Conservation (phyloP, 805 yeast genomes). For the Komagataella populi region DNA sequence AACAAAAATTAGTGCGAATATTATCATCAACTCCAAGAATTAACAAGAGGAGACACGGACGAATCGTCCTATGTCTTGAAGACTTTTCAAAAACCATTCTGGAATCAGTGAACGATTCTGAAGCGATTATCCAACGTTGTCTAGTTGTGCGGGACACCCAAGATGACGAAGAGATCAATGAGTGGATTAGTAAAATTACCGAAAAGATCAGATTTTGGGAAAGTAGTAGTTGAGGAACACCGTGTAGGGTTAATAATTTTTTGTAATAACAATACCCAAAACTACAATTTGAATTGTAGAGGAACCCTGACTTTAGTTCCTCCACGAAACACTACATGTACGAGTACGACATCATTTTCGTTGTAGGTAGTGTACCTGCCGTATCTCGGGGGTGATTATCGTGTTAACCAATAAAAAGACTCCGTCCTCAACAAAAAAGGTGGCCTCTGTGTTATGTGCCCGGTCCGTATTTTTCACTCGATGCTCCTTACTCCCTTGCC, state of each 20-base stretch:
- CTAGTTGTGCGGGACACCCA: background rate
- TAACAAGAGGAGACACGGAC: background rate
- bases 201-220: background rate
- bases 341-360: background rate
- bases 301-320: background rate
- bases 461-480: background rate
- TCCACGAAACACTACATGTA: background rate
- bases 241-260: background rate
- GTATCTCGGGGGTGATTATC: background rate
- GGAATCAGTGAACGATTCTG: background rate
- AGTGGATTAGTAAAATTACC: background rate
- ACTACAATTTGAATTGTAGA: background rate
- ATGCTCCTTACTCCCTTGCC: background rate
- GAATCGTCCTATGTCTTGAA: background rate
- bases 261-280: background rate
- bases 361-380: background rate
- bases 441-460: background rate
- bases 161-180: background rate
- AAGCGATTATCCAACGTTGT: background rate
- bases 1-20: background rate
- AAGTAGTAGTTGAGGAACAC: background rate
- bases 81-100: background rate
- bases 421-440: background rate
- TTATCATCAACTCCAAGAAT: background rate
- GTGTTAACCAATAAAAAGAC: background rate